Conservation (phyloP, 768 basidiomycete genomes). For the Tricholoma matsutake region DNA sequence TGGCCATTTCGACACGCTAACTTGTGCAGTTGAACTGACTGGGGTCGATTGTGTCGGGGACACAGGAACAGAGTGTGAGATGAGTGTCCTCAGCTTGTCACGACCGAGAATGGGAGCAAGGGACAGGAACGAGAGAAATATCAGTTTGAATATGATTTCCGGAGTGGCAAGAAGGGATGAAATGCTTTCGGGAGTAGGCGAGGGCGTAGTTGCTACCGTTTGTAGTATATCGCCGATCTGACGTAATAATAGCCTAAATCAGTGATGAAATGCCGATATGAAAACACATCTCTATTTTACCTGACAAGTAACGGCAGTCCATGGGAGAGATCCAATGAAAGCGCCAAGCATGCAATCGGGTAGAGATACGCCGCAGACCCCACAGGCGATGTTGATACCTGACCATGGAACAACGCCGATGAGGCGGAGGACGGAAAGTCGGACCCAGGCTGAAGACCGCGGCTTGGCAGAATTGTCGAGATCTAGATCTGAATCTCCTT, state of each 20-base stretch:
- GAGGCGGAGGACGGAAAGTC: conserved; percentile 82
- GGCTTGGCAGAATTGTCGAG: conserved; percentile 33
- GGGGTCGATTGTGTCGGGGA: conserved; percentile 15
- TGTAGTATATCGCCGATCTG: conserved; percentile 88
- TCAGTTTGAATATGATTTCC: conserved; percentile 78
- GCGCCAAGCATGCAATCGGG: conserved; percentile 75
- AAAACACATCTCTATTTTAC: conserved; percentile 34
- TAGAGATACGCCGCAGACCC: conserved; percentile 80
- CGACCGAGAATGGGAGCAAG: conserved; percentile 84
- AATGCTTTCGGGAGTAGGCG: conserved; percentile 72
- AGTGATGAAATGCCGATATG: conserved; percentile 16
- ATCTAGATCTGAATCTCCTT: conserved; percentile 54
- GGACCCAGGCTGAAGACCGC: conserved; percentile 68
- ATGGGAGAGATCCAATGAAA: conserved; percentile 82
- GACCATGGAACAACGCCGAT: conserved; percentile 96
- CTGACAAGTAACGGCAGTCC: conserved; percentile 92
- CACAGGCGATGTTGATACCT: conserved; percentile 95
- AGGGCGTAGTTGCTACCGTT: conserved; percentile 71
- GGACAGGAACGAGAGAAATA: conserved; percentile 78
- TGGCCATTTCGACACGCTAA: conserved; percentile 41
- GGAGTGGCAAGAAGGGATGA: conserved; percentile 84
- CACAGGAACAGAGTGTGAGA: conserved; percentile 30
- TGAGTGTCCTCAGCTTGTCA: conserved; percentile 57
- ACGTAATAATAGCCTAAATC: conserved; percentile 15
- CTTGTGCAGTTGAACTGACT: conserved; percentile 18